Evolutionary conservation across 495 filamentous ascomycete species (phyloP), one percentile per base, ranked within the genome.

Genomic region (Penicillium egyptiacum): DNA sequence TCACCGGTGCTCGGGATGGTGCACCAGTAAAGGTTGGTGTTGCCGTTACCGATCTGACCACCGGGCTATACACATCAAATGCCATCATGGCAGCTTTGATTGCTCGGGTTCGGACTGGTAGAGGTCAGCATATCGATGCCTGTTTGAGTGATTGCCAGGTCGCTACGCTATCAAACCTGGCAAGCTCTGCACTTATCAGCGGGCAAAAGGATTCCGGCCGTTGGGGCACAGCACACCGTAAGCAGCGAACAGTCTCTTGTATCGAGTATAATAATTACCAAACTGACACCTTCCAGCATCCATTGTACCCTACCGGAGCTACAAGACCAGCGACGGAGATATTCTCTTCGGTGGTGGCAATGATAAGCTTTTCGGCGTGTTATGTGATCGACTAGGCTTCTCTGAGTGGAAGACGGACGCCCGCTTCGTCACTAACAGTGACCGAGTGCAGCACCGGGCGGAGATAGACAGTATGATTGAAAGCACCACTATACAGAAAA

Each of bases 1-100:
- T 98, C 53, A 98, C 94, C 0, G 94, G 94, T 11, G 79, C 80
- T 41, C 76, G 90, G 61, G 90, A 96, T 55, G 91, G 94, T 0
- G 89, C 91, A 2, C 95, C 95, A 0, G 95, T 96, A 14, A 98
- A 98, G 73, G 94, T 98, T 2, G 94, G 94, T 5, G 94, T 98
- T 14, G 94, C 94, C 6, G 93, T 98, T 7, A 98, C 95, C 0
- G 94, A 98, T 69, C 72, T 98, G 50, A 98, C 94, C 0, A 98
- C 94, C 0, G 94, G 94, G 0, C 67, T 98, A n/a, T 98, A 98
- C 68, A 91, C 94, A n/a, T 91, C 89, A 46, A 98, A 98, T 73
- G 84, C 88, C 31, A 91, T 98, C 65, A 96, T 98, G 91, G 94
- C 94, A 0, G 92, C 95, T 0, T 75, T 98, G 44, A 75, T 98